These are phyloP conservation scores for Coemansia sp. DNA, from an alignment of 192 early-diverging fungal genomes.

Conservation along the genomic window DNA sequence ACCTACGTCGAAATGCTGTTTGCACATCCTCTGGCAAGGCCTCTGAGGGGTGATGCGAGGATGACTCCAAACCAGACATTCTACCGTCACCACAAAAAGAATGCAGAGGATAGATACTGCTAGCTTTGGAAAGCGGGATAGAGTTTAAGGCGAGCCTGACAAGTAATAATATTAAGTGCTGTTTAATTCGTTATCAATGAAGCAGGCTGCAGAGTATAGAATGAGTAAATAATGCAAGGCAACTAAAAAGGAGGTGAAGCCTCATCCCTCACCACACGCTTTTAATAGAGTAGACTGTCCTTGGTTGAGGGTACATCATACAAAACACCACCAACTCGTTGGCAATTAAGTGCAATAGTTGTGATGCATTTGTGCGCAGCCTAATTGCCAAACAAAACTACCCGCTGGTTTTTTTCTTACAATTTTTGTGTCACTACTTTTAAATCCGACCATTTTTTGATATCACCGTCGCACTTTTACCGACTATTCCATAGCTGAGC, in stretches of 20 bases:
- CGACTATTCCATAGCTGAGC: background rate
- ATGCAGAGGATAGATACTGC: background rate
- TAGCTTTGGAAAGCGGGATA: background rate
- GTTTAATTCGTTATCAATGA: slow-evolving; percentile 7
- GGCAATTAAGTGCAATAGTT: background rate
- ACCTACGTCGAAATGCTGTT: slow-evolving; percentile 8
- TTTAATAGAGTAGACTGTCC: slow-evolving; percentile 1
- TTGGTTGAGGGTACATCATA: background rate
- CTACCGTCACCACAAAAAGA: background rate
- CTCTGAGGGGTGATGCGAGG: background rate
- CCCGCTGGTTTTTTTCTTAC: background rate
- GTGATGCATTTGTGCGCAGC: background rate
- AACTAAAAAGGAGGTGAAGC: slow-evolving; percentile 4
- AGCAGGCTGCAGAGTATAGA: slow-evolving; percentile 6
- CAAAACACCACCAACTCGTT: background rate
- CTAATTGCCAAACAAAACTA: background rate
- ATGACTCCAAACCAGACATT: slow-evolving; percentile 4
- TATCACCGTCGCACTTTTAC: background rate
- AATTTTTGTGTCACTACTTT: background rate
- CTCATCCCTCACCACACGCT: background rate
- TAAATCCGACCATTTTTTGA: background rate
- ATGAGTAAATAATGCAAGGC: background rate
- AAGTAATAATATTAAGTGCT: slow-evolving; percentile 1
- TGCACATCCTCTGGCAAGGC: background rate
- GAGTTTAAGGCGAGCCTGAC: background rate